A percentile compares a stretch with the other conserved stretches of the same genome.
phyloP scores from a whole-genome alignment of 2,329 filamentous ascomycete genomes.

The Epicoccum sorghinum region DNA sequence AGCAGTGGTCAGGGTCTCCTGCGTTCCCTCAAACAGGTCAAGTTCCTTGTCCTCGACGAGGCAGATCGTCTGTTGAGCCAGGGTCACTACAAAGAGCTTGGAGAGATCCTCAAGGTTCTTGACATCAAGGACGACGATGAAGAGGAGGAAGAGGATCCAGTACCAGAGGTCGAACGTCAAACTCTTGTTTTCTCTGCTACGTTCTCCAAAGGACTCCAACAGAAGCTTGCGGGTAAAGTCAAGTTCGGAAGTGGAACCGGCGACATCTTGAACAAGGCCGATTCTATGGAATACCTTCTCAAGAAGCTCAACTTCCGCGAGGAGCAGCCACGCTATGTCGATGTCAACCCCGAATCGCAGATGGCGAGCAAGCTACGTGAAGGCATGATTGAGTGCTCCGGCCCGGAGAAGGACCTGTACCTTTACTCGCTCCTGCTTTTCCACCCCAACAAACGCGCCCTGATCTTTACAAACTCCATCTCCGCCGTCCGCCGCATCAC shows the following conservation, averaged over 20 bases:
- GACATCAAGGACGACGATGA: conserved; percentile 65
- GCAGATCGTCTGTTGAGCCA: conserved; percentile 90
- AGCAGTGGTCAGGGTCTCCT: conserved; percentile 75
- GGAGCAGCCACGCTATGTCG: conserved; percentile 85
- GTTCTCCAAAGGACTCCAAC: conserved; percentile 88
- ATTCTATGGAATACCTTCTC: conserved; percentile 91
- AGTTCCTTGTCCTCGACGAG: conserved; percentile 90
- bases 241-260: conserved; percentile 65
- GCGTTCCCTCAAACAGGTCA: conserved; percentile 71
- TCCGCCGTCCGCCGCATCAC: conserved; percentile 85
- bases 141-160: conserved; percentile 4
- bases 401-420: conserved; percentile 96
- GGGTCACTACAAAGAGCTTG: conserved; percentile 93
- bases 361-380: conserved; percentile 88
- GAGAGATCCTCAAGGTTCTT: conserved; percentile 82
- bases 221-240: conserved; percentile 75
- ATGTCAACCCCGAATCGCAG: conserved; percentile 85
- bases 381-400: conserved; percentile 87
- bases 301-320: conserved; percentile 88
- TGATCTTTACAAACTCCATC: conserved; percentile 97
- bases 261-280: conserved; percentile 71
- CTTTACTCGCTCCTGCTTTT: conserved; percentile 87
- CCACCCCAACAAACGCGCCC: conserved; percentile 77
- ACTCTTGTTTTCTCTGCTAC: conserved; percentile 97
- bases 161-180: conserved; percentile 63